Conservation (phyloP, 805 yeast genomes). For the Saccharomycopsis capsularis region DNA sequence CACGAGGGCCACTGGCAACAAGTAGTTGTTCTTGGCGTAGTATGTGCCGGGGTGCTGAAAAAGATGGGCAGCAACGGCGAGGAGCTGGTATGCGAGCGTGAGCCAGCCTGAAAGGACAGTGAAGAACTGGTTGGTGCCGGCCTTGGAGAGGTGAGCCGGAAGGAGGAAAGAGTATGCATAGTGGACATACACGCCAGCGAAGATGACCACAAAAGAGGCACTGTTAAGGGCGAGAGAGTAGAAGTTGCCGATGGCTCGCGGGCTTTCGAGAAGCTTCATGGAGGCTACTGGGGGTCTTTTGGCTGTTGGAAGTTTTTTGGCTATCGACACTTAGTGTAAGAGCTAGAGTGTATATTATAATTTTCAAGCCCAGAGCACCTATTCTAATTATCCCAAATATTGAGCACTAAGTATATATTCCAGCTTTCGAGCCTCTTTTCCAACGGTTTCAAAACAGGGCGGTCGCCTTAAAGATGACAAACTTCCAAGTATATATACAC, state of each 20-base stretch:
- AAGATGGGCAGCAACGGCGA: constrained; percentile 43
- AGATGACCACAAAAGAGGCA: not conserved
- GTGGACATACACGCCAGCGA: not conserved
- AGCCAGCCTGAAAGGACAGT: constrained; percentile 54
- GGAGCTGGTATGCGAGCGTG: constrained; percentile 53
- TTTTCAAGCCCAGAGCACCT: too few relatives aligned
- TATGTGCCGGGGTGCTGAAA: not conserved
- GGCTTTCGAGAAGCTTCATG: too few relatives aligned
- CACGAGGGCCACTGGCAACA: constrained; percentile 49
- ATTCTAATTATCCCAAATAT: too few relatives aligned
- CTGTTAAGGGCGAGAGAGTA: not conserved
- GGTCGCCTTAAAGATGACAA: too few relatives aligned
- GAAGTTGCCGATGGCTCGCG: not conserved
- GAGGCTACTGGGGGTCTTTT: too few relatives aligned
- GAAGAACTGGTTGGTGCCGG: constrained; percentile 63
- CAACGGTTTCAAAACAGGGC: too few relatives aligned
- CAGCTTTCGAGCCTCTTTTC: too few relatives aligned
- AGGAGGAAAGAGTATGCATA: not conserved
- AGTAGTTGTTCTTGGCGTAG: constrained; percentile 30
- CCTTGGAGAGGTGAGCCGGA: not conserved
- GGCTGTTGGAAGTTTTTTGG: too few relatives aligned
- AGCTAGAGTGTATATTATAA: too few relatives aligned
- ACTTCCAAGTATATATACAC: too few relatives aligned
- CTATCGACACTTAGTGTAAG: too few relatives aligned
- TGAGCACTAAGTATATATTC: too few relatives aligned